Evolutionary conservation across 192 early-diverging fungal genomes (phyloP), one percentile per base, ranked within the genome.

Genomic region (Coemansia sp.): DNA sequence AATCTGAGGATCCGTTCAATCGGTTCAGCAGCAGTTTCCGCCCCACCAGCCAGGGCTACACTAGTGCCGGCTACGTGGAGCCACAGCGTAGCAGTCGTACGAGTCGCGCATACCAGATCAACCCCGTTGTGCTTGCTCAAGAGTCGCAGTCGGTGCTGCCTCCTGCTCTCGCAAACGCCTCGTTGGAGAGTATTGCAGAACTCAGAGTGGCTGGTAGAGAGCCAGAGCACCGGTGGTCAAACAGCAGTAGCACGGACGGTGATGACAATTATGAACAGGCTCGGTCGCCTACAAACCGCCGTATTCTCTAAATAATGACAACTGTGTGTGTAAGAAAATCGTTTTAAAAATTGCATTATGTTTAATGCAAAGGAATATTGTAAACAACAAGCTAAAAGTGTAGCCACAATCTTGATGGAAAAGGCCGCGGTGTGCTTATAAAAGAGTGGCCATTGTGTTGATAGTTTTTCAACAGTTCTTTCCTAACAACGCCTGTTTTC

Each of bases 111-210:
- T 18, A 60, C 12, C 40, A n/a, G 1, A 22, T n/a, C 18, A 17
- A 7, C 5, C 3, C 10, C 2, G 27, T 19, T 6, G 1, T 14
- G 0, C 6, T 29, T 29, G 50, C 61, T 15, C 40, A 63, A 15
- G 61, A 63, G 14, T 63, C 61, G 29, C 61, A 63, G 32, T 22
- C 40, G 37, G 61, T 63, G 24, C 33, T 63, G 17, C 61, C 61
- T 2, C 34, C 15, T 0, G 18, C 21, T 10, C 24, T 21, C 0
- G 15, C 53, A 0, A 26, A 26, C 15, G 29, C 33, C 17, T 63
- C 61, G 27, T 32, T 53, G 22, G 29, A 26, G 6, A 55, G 53
- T 42, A 54, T 63, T 36, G 2, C 21, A 0, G 27, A 41, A 14
- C 46, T 15, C 8, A 2, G 11, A 8, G 38, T n/a, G 9, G 38